Conservation (phyloP, 345 rosid species). For the Barbarea vulgaris region DNA sequence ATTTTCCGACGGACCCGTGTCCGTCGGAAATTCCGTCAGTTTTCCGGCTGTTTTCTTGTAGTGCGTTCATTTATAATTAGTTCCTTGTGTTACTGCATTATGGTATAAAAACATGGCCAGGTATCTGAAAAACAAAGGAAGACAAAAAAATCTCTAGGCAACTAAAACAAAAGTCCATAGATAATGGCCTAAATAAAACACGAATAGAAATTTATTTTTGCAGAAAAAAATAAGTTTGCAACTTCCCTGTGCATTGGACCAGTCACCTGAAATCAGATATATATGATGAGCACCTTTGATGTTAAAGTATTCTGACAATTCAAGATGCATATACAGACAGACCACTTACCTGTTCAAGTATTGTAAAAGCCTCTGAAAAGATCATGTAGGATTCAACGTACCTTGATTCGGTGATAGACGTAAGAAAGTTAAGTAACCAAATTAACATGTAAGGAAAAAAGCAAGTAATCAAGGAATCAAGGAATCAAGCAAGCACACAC, state of each 20-base stretch:
- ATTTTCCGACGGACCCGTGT: no score
- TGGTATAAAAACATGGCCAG: slow-evolving; percentile 94
- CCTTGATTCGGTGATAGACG: no score
- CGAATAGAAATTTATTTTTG: not conserved
- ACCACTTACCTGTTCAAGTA: slow-evolving; percentile 88
- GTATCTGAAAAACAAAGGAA: slow-evolving; percentile 57
- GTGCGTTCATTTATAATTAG: no score
- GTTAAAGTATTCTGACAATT: not conserved
- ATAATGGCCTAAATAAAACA: not conserved
- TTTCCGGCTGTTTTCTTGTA: no score
- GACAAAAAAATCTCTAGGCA: slow-evolving; percentile 4
- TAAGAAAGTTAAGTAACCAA: no score
- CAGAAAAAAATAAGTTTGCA: slow-evolving; percentile 60
- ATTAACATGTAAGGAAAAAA: no score
- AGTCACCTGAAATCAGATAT: slow-evolving; percentile 69
- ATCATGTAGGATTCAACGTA: slow-evolving; percentile 75
- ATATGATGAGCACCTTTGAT: slow-evolving; percentile 17
- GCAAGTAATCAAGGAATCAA: no score
- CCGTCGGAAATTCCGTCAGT: no score
- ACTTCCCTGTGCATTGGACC: slow-evolving; percentile 99
- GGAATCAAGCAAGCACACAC: no score
- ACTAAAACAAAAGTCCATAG: not conserved
- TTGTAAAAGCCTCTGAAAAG: slow-evolving; percentile 91
- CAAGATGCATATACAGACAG: slow-evolving; percentile 11
- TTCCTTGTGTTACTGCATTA: not conserved